These are phyloP conservation scores for Podila minutissima DNA, from an alignment of 192 early-diverging fungal genomes.

Conservation along the genomic window DNA sequence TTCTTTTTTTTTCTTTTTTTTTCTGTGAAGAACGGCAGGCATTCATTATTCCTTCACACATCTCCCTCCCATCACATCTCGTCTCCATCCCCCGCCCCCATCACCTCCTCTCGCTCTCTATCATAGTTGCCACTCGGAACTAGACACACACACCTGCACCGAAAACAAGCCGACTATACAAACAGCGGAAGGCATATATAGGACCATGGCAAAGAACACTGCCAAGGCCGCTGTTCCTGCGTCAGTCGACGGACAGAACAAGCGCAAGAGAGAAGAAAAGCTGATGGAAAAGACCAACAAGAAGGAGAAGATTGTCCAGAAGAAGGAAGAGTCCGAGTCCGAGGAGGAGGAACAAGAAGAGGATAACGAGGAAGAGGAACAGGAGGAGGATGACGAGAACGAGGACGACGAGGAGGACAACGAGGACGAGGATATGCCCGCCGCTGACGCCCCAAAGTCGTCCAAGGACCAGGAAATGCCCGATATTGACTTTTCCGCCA, in stretches of 20 bases:
- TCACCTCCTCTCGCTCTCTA: neutral
- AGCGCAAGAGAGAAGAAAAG: slow-evolving; percentile 50
- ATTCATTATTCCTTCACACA: neutral
- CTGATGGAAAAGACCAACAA: slow-evolving; percentile 44
- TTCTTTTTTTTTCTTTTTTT: slow-evolving; percentile 25
- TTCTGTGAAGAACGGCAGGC: slow-evolving; percentile 2
- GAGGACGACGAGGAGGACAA: slow-evolving; percentile 19
- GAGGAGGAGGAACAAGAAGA: slow-evolving; percentile 29
- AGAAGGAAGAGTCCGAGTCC: slow-evolving; percentile 17
- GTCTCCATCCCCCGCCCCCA: neutral
- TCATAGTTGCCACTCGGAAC: too few relatives aligned
- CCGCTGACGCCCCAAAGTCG: slow-evolving; percentile 2
- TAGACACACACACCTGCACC: neutral
- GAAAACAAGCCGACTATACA: neutral
- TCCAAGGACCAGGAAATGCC: slow-evolving; percentile 31
- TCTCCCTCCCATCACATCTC: neutral
- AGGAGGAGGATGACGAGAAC: slow-evolving; percentile 18
- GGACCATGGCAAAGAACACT: slow-evolving; percentile 42
- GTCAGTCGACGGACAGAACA: slow-evolving; percentile 33
- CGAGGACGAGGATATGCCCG: slow-evolving; percentile 26
- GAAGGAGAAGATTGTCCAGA: slow-evolving; percentile 41
- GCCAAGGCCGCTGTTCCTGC: slow-evolving; percentile 27
- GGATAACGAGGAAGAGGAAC: slow-evolving; percentile 3
- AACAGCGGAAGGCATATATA: slow-evolving; percentile 3
- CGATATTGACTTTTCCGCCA: slow-evolving; percentile 39